phyloP scores from a whole-genome alignment of 2,329 filamentous ascomycete genomes.

The Diplodia mutila region DNA sequence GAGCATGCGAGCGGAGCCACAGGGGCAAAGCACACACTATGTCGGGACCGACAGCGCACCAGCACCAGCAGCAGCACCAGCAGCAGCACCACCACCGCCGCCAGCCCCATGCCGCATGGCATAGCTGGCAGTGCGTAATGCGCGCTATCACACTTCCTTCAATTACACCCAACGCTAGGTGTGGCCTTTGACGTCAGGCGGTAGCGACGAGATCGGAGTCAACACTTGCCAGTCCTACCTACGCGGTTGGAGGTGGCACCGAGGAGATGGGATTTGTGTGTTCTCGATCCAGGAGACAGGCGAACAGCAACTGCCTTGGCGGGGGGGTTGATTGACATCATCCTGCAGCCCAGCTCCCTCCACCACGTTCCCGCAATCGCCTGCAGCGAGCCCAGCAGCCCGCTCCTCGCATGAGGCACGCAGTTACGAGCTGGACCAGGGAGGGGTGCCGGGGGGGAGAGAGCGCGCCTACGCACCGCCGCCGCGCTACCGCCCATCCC shows the following conservation, averaged over 20 bases:
- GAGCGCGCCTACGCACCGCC: neutral
- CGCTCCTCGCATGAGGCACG: conserved; percentile 15
- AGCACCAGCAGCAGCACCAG: neutral
- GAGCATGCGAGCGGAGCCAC: conserved; percentile 9
- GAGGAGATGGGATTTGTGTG: neutral
- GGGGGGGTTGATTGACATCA: neutral
- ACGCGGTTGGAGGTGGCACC: neutral
- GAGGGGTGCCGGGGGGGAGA: too few relatives aligned
- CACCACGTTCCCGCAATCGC: conserved; percentile 7
- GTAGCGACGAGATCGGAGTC: neutral
- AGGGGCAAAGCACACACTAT: neutral
- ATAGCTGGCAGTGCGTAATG: neutral
- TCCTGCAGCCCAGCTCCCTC: neutral
- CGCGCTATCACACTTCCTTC: neutral
- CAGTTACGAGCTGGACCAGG: conserved; percentile 4
- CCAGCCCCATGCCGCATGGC: neutral
- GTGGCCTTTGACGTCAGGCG: neutral
- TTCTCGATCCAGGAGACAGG: conserved; percentile 1
- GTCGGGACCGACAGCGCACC: conserved; percentile 1
- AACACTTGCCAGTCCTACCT: neutral
- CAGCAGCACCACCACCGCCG: neutral
- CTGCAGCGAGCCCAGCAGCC: neutral
- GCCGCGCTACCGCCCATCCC: neutral
- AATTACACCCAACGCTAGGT: neutral
- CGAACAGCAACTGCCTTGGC: neutral